These are phyloP conservation scores for Daldinia loculata DNA, from an alignment of 495 filamentous ascomycete species.

Conservation along the genomic window DNA sequence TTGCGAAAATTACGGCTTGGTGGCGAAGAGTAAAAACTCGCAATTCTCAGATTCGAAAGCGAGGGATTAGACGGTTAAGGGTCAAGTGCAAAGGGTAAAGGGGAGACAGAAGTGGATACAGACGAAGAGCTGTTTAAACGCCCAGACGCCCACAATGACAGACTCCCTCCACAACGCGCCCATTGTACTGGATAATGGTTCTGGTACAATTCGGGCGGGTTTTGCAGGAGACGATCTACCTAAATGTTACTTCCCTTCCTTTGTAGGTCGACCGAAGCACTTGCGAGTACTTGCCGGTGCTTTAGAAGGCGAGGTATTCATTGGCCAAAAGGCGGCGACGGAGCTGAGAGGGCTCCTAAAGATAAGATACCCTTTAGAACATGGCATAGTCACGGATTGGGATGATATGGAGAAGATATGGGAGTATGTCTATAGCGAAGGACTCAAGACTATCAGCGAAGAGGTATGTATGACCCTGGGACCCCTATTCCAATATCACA, in stretches of 20 bases:
- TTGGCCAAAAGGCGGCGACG: slow-evolving; percentile 87
- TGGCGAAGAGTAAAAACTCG: background rate
- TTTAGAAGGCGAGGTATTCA: slow-evolving; percentile 96
- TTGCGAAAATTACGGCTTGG: slow-evolving; percentile 1
- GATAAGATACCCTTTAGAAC: slow-evolving; percentile 93
- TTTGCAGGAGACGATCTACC: slow-evolving; percentile 96
- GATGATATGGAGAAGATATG: slow-evolving; percentile 99
- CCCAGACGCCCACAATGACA: slow-evolving; percentile 65
- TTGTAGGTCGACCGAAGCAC: slow-evolving; percentile 96
- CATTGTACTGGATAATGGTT: slow-evolving; percentile 99
- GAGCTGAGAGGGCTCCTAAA: slow-evolving; percentile 93
- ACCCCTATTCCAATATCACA: slow-evolving; percentile 6
- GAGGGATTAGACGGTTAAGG: slow-evolving; percentile 26
- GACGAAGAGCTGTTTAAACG: slow-evolving; percentile 23
- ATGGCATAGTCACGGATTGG: slow-evolving; percentile 99
- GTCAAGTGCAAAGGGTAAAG: background rate
- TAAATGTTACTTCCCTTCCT: slow-evolving; percentile 98
- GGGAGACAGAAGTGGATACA: slow-evolving; percentile 31
- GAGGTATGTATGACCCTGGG: slow-evolving; percentile 65
- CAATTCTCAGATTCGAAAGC: background rate
- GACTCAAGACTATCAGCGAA: slow-evolving; percentile 92
- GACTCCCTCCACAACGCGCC: slow-evolving; percentile 95
- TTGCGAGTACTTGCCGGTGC: slow-evolving; percentile 94
- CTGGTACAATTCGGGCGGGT: slow-evolving; percentile 94
- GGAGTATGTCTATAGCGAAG: slow-evolving; percentile 73